phyloP scores from a whole-genome alignment of 2,329 filamentous ascomycete genomes.

The Paraconiothyrium sp. region DNA sequence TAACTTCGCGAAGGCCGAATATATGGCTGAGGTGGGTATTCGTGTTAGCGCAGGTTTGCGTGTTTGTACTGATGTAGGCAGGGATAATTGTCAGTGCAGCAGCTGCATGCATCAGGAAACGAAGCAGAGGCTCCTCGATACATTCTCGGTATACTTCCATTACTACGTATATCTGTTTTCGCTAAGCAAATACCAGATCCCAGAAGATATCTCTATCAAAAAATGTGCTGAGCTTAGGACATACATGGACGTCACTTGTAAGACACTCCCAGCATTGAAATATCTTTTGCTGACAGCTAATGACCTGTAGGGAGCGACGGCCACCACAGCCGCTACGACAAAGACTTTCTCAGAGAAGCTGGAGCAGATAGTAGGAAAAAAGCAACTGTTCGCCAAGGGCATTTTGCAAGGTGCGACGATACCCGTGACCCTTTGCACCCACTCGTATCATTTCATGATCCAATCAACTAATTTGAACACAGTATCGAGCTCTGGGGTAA shows the following conservation, averaged over 20 bases:
- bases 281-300: background rate
- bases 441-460: slow-evolving; percentile 10
- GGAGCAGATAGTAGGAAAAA: slow-evolving; percentile 49
- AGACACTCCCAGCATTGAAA: background rate
- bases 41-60: background rate
- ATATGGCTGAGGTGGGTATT: slow-evolving; percentile 44
- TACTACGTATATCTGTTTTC: slow-evolving; percentile 5
- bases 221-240: slow-evolving; percentile 13
- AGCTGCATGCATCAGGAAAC: slow-evolving; percentile 75
- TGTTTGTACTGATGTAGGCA: slow-evolving; percentile 35
- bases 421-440: background rate
- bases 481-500: slow-evolving; percentile 57
- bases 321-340: slow-evolving; percentile 74
- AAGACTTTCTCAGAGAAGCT: slow-evolving; percentile 65
- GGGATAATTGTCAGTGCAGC: slow-evolving; percentile 77
- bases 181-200: slow-evolving; percentile 31
- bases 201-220: slow-evolving; percentile 37
- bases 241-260: slow-evolving; percentile 37
- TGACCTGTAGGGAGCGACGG: slow-evolving; percentile 61
- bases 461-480: slow-evolving; percentile 39
- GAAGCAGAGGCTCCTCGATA: slow-evolving; percentile 73
- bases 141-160: slow-evolving; percentile 66
- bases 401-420: slow-evolving; percentile 31
- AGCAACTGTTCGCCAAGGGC: slow-evolving; percentile 45
- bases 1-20: slow-evolving; percentile 45